phyloP scores from a whole-genome alignment of 2,329 filamentous ascomycete species.

The Zalaria sp. region DNA sequence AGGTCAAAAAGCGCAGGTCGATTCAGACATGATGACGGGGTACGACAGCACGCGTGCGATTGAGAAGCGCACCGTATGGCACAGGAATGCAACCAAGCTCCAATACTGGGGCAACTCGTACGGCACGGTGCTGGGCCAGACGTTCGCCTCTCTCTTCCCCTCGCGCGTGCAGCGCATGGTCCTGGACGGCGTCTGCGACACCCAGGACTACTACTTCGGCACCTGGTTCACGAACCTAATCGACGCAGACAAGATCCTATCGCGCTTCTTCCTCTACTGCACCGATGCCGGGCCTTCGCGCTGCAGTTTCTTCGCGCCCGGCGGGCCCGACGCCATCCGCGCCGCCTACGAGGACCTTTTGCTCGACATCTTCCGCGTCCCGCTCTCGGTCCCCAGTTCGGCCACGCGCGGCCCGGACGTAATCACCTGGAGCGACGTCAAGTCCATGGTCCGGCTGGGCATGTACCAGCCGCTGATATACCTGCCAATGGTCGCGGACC shows the following conservation, averaged over 20 bases:
- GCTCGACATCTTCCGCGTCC: slow-evolving; percentile 22
- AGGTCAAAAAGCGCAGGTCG: background rate
- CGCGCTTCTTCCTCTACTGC: slow-evolving; percentile 40
- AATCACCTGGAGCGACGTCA: slow-evolving; percentile 24
- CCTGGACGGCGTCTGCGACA: slow-evolving; percentile 28
- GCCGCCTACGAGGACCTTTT: slow-evolving; percentile 24
- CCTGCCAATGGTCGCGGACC: slow-evolving; percentile 16
- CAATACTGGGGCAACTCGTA: slow-evolving; percentile 31
- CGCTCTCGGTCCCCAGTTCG: slow-evolving; percentile 31
- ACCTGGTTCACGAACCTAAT: slow-evolving; percentile 35
- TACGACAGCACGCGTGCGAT: background rate
- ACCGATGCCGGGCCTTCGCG: slow-evolving; percentile 29
- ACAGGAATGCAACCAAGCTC: background rate
- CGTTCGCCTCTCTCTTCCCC: slow-evolving; percentile 32
- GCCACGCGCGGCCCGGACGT: slow-evolving; percentile 12
- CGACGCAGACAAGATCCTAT: slow-evolving; percentile 41
- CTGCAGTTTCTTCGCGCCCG: slow-evolving; percentile 27
- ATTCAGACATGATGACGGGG: background rate
- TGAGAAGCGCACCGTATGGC: background rate
- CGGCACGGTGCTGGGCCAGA: slow-evolving; percentile 30
- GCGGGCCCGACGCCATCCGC: slow-evolving; percentile 20
- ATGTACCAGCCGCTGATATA: slow-evolving; percentile 18
- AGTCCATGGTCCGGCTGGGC: slow-evolving; percentile 17
- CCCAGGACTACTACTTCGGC: slow-evolving; percentile 32
- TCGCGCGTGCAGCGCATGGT: slow-evolving; percentile 28